These are phyloP conservation scores for Melampsora medusae DNA, from an alignment of 1,284 basidiomycete genomes.

Conservation along the genomic window DNA sequence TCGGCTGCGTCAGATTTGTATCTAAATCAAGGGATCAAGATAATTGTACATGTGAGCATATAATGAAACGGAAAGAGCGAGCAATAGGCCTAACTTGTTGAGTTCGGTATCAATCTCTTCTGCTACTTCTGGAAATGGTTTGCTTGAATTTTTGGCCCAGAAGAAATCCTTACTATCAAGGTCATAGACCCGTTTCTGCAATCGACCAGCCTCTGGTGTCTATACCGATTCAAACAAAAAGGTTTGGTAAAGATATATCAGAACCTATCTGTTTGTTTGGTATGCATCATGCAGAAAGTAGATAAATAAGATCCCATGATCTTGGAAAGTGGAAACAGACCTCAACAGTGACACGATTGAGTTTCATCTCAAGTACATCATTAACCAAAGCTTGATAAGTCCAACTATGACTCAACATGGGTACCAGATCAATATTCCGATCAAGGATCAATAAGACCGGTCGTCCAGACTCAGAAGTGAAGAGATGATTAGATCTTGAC, in stretches of 20 bases:
- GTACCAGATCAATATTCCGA: conserved; percentile 89
- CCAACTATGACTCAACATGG: conserved; percentile 96
- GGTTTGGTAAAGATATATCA: conserved; percentile 8
- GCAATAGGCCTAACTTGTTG: conserved; percentile 60
- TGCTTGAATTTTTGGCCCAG: conserved; percentile 93
- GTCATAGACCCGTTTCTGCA: conserved; percentile 86
- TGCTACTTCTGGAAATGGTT: conserved; percentile 96
- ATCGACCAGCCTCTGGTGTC: conserved; percentile 61
- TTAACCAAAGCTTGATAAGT: conserved; percentile 98
- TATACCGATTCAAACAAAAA: conserved; percentile 44
- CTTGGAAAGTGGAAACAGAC: conserved; percentile 50
- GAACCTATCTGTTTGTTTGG: neutral
- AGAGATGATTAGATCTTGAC: conserved; percentile 61
- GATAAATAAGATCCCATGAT: neutral
- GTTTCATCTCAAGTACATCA: conserved; percentile 93
- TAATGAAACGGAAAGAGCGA: neutral
- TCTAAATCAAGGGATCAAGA: conserved; percentile 43
- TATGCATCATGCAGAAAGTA: neutral
- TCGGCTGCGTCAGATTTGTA: conserved; percentile 98
- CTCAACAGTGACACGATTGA: conserved; percentile 86
- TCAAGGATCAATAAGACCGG: conserved; percentile 88
- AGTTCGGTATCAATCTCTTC: conserved; percentile 94
- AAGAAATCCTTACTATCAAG: conserved; percentile 98
- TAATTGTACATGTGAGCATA: neutral
- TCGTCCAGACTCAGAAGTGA: conserved; percentile 24